A percentile compares a stretch with the other conserved stretches of the same genome.
phyloP scores from a whole-genome alignment of 768 basidiomycete genomes.

The Tulasnella sp. region DNA sequence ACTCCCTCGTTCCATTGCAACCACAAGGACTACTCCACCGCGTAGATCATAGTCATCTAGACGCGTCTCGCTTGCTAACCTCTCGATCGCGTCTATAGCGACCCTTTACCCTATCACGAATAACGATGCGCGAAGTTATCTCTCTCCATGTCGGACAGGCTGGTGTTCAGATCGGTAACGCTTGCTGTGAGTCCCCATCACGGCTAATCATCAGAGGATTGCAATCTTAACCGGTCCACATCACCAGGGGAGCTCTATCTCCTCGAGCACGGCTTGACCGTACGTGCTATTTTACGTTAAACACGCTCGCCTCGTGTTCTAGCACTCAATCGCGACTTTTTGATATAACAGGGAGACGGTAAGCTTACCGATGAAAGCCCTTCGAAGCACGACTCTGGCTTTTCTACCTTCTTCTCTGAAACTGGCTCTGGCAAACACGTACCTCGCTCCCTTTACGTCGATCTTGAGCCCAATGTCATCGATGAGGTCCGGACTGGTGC shows the following conservation, averaged over 20 bases:
- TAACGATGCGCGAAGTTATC: constrained; percentile 57
- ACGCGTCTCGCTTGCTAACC: neutral
- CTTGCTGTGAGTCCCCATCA: constrained; percentile 68
- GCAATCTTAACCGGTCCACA: constrained; percentile 29
- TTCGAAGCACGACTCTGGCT: constrained; percentile 73
- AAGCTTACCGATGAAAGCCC: constrained; percentile 72
- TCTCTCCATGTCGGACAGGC: constrained; percentile 98
- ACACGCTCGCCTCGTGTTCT: neutral
- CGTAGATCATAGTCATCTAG: neutral
- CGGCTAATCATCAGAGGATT: neutral
- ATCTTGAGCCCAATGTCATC: constrained; percentile 94
- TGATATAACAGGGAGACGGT: constrained; percentile 69
- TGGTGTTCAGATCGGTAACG: constrained; percentile 76
- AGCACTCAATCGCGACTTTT: neutral
- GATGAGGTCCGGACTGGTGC: constrained; percentile 94
- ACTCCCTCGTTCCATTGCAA: neutral
- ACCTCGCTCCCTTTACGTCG: constrained; percentile 93
- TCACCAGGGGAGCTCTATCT: constrained; percentile 91
- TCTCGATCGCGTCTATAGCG: constrained; percentile 8
- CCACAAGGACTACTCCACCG: too few relatives aligned
- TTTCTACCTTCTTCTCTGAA: constrained; percentile 99
- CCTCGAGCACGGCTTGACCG: constrained; percentile 94
- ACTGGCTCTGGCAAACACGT: constrained; percentile 96
- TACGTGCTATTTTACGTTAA: constrained; percentile 28
- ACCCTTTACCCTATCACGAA: constrained; percentile 17